Evolutionary conservation across 2,329 filamentous ascomycete genomes (phyloP), one percentile per base, ranked within the genome.

Genomic region (Sclerotinia spermophila): DNA sequence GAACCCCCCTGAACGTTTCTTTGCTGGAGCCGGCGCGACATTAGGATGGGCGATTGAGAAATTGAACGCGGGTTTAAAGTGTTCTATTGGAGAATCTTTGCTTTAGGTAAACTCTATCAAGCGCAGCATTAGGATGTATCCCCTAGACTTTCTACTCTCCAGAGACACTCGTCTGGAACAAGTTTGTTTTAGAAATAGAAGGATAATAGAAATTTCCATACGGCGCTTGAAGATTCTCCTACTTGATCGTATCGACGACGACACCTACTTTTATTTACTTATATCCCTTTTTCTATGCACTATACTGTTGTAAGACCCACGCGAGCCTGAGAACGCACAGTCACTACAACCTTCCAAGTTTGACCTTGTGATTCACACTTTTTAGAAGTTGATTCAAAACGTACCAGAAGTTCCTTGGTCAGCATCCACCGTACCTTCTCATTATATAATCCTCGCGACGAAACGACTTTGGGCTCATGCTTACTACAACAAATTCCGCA

Each of bases 311-410:
- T 15, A 0, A 58, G 19, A 24, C 17, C 15, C 38, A 4, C 58
- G 3, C n/a, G 17, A 6, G 27, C 19, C 8, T 5, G 58, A 30
- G 17, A 61, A 61, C n/a, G 38, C 27, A 44, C 38, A 27, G 33
- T 40, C n/a, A 44, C 19, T 21, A 21, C 17, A 21, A 33, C 8
- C 11, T 19, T 44, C 59, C 30, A 61, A 61, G 17, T 11, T 61
- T 61, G 59, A n/a, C n/a, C 38, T 61, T 61, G n/a, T 61, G 38
- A 61, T 61, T 61, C 59, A 61, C 38, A 30, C 17, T 21, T 30
- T 33, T 42, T 5, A 11, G 38, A 11, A 44, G n/a, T 27, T 19
- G n/a, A 30, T 30, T 44, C 27, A 61, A 19, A 61, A 27, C 30
- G n/a, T 7, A 5, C n/a, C 13, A 27, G 15, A 42, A 6, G 11